Conservation (phyloP, 108 stramenopile genomes). For the Cafeteria roenbergensis region DNA sequence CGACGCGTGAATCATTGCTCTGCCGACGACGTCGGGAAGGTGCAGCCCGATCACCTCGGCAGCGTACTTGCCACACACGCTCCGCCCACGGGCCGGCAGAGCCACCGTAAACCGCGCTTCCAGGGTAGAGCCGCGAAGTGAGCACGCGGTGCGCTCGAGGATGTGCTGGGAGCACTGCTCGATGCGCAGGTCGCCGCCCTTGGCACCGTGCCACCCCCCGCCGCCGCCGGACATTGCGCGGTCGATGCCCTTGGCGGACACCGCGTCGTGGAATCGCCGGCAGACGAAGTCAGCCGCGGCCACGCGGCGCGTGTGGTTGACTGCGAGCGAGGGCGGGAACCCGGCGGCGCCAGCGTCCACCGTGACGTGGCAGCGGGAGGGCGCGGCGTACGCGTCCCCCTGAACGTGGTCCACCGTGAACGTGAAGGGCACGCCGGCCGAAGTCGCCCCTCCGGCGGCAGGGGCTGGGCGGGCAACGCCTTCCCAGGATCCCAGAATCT, state of each 20-base stretch:
- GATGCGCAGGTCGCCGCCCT: slow-evolving; percentile 80
- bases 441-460: slow-evolving; percentile 5
- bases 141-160: slow-evolving; percentile 65
- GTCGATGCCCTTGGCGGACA: slow-evolving; percentile 62
- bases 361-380: slow-evolving; percentile 65
- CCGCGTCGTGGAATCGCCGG: slow-evolving; percentile 48
- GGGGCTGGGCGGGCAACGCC: slow-evolving; percentile 19
- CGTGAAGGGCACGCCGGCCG: slow-evolving; percentile 27
- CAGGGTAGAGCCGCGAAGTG: slow-evolving; percentile 44
- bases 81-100: slow-evolving; percentile 73
- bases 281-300: slow-evolving; percentile 67
- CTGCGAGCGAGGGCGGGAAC: slow-evolving; percentile 54
- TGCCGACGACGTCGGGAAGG: slow-evolving; percentile 54
- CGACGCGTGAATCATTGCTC: slow-evolving; percentile 38
- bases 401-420: slow-evolving; percentile 68
- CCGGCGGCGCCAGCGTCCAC: slow-evolving; percentile 46
- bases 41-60: slow-evolving; percentile 53
- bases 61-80: slow-evolving; percentile 65
- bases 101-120: slow-evolving; percentile 72
- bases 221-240: slow-evolving; percentile 25
- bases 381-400: slow-evolving; percentile 79
- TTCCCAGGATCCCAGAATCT: slow-evolving; percentile 60
- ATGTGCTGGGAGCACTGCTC: slow-evolving; percentile 68
- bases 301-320: slow-evolving; percentile 51
- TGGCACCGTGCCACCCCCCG: slow-evolving; percentile 57